Evolutionary conservation across 2,329 filamentous ascomycete species (phyloP), one percentile per base, ranked within the genome.

Genomic region (Epichloe coenophiala): DNA sequence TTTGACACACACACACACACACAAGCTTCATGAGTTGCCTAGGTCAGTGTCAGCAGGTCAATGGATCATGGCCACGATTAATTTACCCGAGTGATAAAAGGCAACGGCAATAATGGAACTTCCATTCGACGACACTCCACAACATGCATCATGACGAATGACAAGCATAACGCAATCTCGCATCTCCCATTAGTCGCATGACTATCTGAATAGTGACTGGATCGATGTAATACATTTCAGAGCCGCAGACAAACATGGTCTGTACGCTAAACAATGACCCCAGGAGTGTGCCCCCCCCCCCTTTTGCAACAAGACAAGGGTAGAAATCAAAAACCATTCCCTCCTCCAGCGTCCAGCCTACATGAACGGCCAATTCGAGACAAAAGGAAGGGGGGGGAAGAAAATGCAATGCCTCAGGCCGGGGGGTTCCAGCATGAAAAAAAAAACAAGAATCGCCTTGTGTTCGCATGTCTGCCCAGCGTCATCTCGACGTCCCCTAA

Each of bases 241-340:
- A 44, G 27, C 47, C 47, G 23, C 42, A 45, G 27, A 39, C 40
- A 38, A 39, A 44, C 44, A 44, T 27, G 36, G 38, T 41, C 17
- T 49, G 36, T 23, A 49, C 47, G 47, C 47, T 49, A 17, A 44
- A n/a, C 8, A 44, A 35, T 39, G 33, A 40, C 41, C 47, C 21
- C 27, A 8, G 35, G 23, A 39, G 19, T 43, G 36, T 27, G 40
- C 17, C 40, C 23, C 33, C 17, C 17, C 23, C 47, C 23, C 27
- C 27, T 9, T 31, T 49, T n/a, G 33, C 27, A 45, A 33, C 31
- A 45, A 44, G 4, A 43, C 7, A 23, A 13, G 12, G 21, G 13
- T 13, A 21, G 13, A 43, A 27, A 15, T 27, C 19, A 40, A 40
- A 40, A 40, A 11, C 41, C 41, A 15, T 43, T 43, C 17, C 21